Evolutionary conservation across 441 rosid species (phyloP).

Genomic region (Viola pubescens): DNA sequence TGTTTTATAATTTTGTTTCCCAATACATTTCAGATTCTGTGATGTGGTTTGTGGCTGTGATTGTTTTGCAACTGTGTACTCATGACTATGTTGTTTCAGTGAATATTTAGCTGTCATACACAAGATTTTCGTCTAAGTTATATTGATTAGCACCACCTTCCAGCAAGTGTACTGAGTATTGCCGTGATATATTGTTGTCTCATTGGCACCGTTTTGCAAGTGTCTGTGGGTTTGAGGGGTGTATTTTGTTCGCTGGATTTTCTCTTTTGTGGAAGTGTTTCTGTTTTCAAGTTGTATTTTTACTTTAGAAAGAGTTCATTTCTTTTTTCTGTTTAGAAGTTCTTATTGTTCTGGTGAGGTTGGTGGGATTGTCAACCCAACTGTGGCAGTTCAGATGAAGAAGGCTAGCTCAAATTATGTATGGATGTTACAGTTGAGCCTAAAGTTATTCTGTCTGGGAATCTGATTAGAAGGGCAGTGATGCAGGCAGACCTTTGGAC

Average conservation of each 20-base stretch:
- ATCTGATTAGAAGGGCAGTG: constrained; percentile 6
- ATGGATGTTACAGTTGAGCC: neutral
- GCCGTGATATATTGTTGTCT: neutral
- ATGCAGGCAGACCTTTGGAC: constrained; percentile 1
- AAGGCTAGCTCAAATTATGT: neutral
- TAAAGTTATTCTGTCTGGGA: neutral
- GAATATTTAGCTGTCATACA: constrained; percentile 5
- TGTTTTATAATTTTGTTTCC: too few species aligned
- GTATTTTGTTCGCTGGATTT: neutral
- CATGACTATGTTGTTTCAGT: neutral
- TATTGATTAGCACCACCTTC: too few species aligned
- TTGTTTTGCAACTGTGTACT: neutral
- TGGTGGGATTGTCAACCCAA: neutral
- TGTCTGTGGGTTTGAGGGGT: neutral
- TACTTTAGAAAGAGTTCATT: too few species aligned
- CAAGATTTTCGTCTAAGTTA: neutral
- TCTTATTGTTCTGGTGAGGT: neutral
- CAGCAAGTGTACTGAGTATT: neutral
- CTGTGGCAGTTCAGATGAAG: neutral
- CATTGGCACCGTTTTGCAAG: neutral
- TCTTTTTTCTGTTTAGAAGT: neutral
- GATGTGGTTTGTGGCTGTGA: neutral
- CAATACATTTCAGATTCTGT: too few species aligned
- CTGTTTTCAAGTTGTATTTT: neutral
- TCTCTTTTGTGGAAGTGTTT: neutral